These are phyloP conservation scores for Rutstroemia sp. DNA, from an alignment of 2,329 filamentous ascomycete genomes.

Conservation along the genomic window DNA sequence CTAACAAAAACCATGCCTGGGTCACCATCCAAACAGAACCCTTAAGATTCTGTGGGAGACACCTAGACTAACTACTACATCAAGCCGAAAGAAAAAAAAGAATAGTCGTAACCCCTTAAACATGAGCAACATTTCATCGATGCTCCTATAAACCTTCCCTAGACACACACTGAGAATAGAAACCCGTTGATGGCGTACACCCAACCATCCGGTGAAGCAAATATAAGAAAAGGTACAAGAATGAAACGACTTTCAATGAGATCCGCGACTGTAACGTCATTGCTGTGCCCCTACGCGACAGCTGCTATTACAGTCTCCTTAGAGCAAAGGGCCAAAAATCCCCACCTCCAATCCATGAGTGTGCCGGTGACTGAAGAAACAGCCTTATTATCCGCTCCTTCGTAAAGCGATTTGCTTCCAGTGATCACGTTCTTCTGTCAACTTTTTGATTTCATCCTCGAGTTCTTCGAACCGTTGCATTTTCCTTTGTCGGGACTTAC, in stretches of 20 bases:
- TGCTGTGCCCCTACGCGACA: constrained; percentile 19
- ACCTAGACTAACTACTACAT: neutral
- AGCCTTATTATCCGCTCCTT: constrained; percentile 15
- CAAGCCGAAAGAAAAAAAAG: neutral
- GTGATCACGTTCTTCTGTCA: constrained; percentile 58
- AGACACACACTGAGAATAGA: constrained; percentile 25
- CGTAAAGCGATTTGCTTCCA: constrained; percentile 43
- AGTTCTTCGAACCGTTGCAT: constrained; percentile 67
- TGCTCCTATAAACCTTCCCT: too few species aligned
- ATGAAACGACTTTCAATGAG: constrained; percentile 9
- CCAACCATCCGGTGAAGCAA: neutral
- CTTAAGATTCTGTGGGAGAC: neutral
- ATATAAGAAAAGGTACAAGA: constrained; percentile 13
- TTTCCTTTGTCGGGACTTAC: constrained; percentile 87
- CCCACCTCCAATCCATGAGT: constrained; percentile 29
- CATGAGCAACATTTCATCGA: too few species aligned
- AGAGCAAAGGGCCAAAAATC: constrained; percentile 21
- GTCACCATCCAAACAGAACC: constrained; percentile 1
- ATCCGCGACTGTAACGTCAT: constrained; percentile 26
- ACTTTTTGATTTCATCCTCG: constrained; percentile 63
- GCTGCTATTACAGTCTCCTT: constrained; percentile 27
- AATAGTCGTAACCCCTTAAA: neutral
- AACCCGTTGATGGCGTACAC: neutral
- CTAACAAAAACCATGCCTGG: neutral
- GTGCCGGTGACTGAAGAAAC: constrained; percentile 24